A percentile compares a stretch with the other conserved stretches of the same genome.
Evolutionary conservation across 2,329 filamentous ascomycete species (phyloP).

Genomic region (Fusarium luffae): DNA sequence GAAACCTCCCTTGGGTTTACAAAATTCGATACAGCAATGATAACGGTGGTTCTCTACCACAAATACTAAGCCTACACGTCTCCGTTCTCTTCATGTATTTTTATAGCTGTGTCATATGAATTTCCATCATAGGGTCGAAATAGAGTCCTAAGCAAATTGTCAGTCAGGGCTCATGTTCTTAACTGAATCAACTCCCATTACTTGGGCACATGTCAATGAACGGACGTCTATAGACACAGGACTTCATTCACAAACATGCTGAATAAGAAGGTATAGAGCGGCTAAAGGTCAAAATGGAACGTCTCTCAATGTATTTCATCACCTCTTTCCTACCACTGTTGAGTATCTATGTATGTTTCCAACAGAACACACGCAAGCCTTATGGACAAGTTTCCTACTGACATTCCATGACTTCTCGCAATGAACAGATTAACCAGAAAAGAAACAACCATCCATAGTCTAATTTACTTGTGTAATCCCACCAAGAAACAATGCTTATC

Average conservation of each 20-base stretch:
- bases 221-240: background rate
- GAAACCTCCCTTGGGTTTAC: background rate
- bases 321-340: constrained; percentile 32
- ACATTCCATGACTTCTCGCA: constrained; percentile 33
- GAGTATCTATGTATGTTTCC: constrained; percentile 39
- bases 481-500: constrained; percentile 43
- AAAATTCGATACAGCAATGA: background rate
- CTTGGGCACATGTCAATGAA: background rate
- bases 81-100: background rate
- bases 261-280: background rate
- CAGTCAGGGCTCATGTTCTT: background rate
- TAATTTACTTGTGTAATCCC: constrained; percentile 46
- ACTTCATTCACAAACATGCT: background rate
- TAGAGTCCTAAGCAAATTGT: background rate
- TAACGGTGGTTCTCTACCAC: background rate
- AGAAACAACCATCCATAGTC: constrained; percentile 47
- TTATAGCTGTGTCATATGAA: background rate
- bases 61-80: background rate
- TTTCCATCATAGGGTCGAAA: background rate
- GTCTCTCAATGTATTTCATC: constrained; percentile 22
- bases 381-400: constrained; percentile 27
- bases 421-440: constrained; percentile 46
- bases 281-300: background rate
- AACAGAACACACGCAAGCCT: constrained; percentile 23
- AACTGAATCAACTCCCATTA: background rate